These are phyloP conservation scores for Verticillium longisporum DNA, from an alignment of 2,329 filamentous ascomycete species.

Conservation along the genomic window DNA sequence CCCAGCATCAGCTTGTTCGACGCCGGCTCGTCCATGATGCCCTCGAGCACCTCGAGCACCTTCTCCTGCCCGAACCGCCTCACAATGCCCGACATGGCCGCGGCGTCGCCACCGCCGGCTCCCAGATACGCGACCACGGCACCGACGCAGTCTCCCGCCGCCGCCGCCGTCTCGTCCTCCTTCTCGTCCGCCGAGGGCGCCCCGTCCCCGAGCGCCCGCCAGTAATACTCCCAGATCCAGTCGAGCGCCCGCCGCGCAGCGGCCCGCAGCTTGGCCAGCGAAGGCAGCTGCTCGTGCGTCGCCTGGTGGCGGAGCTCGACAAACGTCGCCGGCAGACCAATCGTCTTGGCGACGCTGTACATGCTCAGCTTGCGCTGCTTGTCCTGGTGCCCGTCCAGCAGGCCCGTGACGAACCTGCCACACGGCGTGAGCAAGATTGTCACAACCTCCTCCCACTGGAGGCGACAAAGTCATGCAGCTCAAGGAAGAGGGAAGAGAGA, in stretches of 20 bases:
- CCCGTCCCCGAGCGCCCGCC: conserved; percentile 45
- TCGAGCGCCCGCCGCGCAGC: conserved; percentile 63
- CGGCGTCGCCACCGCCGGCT: conserved; percentile 18
- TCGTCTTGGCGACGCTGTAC: conserved; percentile 62
- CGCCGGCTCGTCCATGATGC: conserved; percentile 30
- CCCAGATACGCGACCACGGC: conserved; percentile 31
- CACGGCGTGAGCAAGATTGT: not conserved
- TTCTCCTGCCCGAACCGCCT: conserved; percentile 26
- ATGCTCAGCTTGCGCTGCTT: conserved; percentile 63
- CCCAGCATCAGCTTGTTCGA: conserved; percentile 37
- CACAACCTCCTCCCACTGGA: no score
- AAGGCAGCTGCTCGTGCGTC: conserved; percentile 81
- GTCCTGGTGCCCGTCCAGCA: conserved; percentile 67
- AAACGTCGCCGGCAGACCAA: conserved; percentile 68
- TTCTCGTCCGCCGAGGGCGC: not conserved
- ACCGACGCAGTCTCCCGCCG: conserved; percentile 20
- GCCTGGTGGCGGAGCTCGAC: conserved; percentile 86
- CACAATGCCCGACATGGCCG: conserved; percentile 21
- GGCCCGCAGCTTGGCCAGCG: conserved; percentile 63
- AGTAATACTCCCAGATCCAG: conserved; percentile 91
- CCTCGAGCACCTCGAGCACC: conserved; percentile 29
- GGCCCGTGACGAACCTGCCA: conserved; percentile 68
- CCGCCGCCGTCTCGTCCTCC: conserved; percentile 1
- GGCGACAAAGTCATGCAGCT: not conserved
- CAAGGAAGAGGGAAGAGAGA: not conserved